Conservation (phyloP, 2,329 filamentous ascomycete genomes). For the Gaeumannomyces tritici region DNA sequence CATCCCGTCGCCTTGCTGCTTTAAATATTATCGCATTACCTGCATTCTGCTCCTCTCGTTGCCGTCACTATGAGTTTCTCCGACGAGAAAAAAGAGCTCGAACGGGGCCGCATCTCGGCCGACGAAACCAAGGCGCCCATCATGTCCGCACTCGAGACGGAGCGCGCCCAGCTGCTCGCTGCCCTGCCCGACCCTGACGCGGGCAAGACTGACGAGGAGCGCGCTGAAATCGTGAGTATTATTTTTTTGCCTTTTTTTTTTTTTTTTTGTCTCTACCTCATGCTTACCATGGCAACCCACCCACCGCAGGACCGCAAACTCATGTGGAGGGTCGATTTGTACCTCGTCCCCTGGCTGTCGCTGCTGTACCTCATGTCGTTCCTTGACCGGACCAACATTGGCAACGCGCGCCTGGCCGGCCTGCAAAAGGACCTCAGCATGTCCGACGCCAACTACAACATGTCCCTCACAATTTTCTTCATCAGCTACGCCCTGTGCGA, state of each 20-base stretch:
- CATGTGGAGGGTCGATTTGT: constrained; percentile 8
- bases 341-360: constrained; percentile 8
- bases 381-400: constrained; percentile 11
- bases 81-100: not conserved
- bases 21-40: not conserved
- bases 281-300: no score
- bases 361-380: constrained; percentile 9
- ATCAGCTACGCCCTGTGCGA: constrained; percentile 16
- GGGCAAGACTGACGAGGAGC: constrained; percentile 3
- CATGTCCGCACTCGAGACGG: not conserved
- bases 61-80: not conserved
- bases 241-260: no score
- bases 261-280: no score
- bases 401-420: constrained; percentile 10
- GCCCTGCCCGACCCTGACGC: constrained; percentile 2
- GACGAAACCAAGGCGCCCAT: not conserved
- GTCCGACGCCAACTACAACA: constrained; percentile 8
- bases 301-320: not conserved
- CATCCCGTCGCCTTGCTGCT: no score
- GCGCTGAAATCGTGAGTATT: constrained; percentile 2
- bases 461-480: constrained; percentile 11
- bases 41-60: not conserved
- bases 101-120: not conserved
- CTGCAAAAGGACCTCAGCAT: constrained; percentile 7
- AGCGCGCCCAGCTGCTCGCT: constrained; percentile 3